A percentile compares a stretch with the other conserved stretches of the same genome.
phyloP scores from a whole-genome alignment of 2,329 filamentous ascomycete genomes.

The Talaromyces sp. region DNA sequence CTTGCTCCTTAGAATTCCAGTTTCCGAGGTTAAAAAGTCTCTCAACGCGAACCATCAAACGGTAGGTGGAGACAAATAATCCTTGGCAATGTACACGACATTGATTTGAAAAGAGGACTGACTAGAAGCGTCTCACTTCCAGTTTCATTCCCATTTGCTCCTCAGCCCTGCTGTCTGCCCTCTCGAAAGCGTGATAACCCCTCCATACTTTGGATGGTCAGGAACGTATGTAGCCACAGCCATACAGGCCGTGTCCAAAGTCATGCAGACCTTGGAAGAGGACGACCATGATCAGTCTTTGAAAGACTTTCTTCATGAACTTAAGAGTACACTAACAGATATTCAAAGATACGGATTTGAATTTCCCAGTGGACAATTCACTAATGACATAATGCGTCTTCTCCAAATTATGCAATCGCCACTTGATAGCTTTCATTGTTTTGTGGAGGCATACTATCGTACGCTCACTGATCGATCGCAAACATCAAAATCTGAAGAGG shows the following conservation, averaged over 20 bases:
- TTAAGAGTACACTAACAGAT: not conserved
- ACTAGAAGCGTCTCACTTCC: not conserved
- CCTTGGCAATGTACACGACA: too few species aligned
- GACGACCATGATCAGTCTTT: not conserved
- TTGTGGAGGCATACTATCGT: not conserved
- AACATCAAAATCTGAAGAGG: not conserved
- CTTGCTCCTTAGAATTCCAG: constrained; percentile 8
- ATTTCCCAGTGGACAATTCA: not conserved
- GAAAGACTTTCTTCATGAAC: not conserved
- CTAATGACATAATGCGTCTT: not conserved
- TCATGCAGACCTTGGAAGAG: not conserved
- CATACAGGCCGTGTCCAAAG: not conserved
- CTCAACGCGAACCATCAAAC: not conserved
- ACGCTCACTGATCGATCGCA: not conserved
- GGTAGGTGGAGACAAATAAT: not conserved
- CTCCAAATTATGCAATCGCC: not conserved
- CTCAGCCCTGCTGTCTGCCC: not conserved
- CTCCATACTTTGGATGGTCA: not conserved
- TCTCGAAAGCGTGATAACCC: not conserved
- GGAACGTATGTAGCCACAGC: not conserved
- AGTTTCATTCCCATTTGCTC: not conserved
- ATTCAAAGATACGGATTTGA: not conserved
- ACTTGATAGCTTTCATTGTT: not conserved
- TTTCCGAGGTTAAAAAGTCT: not conserved
- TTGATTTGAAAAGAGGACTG: not conserved